Evolutionary conservation across 495 filamentous ascomycete genomes (phyloP), one percentile per base, ranked within the genome.

Genomic region (Aspergillus sparsus): DNA sequence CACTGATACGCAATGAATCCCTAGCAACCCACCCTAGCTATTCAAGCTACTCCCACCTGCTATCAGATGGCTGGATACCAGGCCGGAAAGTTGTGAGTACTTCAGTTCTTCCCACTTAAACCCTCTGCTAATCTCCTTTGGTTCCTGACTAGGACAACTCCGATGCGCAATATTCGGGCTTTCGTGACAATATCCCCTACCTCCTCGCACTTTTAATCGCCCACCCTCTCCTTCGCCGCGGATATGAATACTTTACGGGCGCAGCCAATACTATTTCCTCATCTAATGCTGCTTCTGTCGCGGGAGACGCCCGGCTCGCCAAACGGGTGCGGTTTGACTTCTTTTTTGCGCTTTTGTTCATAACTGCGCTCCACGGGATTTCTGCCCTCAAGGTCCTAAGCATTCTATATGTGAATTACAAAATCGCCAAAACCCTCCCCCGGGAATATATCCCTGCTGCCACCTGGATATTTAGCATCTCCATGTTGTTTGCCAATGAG

Each of bases 401-500:
- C 1, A 95, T 99, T 35, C 70, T 98, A 35, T 88, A 84, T 47
- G 68, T 88, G 60, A 99, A 99, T 69, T 97, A 88, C 74, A 80
- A 81, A 57, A 82, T 98, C 37, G 88, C 85, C 39, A 95, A 84
- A 33, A 66, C 68, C 7, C 64, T 96, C 32, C 89, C 91, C 15
- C 82, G 80, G 58, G 72, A 79, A 10, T 87, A 85, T 65, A 76
- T 95, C 6, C 89, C 91, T 0, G 74, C 74, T 3, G 86, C 79
- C n/a, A 96, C 93, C 3, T 99, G 95, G 94, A 72, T 82, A n/a
- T 98, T 97, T 80, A 97, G 97, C 70, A 85, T 98, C 61, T 80
- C 76, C 54, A 87, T 85, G 5, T 71, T 99, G 49, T 97, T 99
- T 66, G 87, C 88, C 46, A 99, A 98, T 69, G 95, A 99, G 70